A percentile compares a stretch with the other conserved stretches of the same genome.
phyloP scores from a whole-genome alignment of 2,329 filamentous ascomycete species.

The Fusarium sp. region DNA sequence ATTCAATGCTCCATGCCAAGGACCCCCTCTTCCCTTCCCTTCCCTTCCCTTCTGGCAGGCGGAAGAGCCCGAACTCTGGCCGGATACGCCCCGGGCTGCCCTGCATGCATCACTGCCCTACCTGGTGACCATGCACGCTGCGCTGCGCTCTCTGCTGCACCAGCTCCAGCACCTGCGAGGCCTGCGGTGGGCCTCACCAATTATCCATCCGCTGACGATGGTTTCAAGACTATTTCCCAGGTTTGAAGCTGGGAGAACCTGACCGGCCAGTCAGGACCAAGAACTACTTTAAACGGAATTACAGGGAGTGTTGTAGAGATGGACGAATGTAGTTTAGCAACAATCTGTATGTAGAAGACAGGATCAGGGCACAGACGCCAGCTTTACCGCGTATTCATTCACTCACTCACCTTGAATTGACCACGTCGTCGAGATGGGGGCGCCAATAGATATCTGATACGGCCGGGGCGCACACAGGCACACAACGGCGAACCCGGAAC shows the following conservation, averaged over 20 bases:
- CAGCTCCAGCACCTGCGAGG: background rate
- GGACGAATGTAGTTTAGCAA: background rate
- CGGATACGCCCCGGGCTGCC: slow-evolving; percentile 3
- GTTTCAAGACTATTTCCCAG: background rate
- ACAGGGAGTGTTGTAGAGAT: background rate
- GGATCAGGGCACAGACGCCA: background rate
- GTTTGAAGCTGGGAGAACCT: background rate
- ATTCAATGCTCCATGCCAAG: background rate
- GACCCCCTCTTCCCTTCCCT: background rate
- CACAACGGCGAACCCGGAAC: slow-evolving; percentile 14
- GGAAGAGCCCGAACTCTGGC: slow-evolving; percentile 3
- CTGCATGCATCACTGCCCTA: slow-evolving; percentile 5
- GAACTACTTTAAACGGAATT: background rate
- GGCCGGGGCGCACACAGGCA: slow-evolving; percentile 4
- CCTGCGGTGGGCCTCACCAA: background rate
- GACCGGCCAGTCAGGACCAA: background rate
- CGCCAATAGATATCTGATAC: slow-evolving; percentile 32
- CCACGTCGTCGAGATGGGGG: background rate
- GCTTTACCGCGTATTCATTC: background rate
- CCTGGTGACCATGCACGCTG: background rate
- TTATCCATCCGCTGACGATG: background rate
- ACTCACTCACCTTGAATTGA: background rate
- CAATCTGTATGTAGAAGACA: background rate
- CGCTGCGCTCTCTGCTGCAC: background rate
- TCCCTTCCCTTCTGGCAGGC: background rate